Percentiles rank a stretch among this genome's conserved stretches.
Conservation (phyloP, 2,329 filamentous ascomycete species). For the Aspergillus nomiae region DNA sequence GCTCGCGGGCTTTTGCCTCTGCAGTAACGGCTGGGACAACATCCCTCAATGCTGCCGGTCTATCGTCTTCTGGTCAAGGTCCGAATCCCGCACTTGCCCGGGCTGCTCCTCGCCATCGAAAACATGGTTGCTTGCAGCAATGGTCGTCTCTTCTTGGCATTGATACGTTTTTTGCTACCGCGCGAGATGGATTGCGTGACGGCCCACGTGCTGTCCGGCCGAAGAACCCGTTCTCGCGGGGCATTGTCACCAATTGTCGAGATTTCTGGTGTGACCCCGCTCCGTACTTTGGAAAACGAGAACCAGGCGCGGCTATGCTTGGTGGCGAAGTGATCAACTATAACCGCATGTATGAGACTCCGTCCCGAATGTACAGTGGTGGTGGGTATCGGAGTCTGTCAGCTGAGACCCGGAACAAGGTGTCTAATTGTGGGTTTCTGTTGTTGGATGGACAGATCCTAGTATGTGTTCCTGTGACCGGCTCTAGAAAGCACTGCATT, state of each 20-base stretch:
- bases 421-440: slow-evolving; percentile 21
- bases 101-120: slow-evolving; percentile 47
- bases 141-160: slow-evolving; percentile 86
- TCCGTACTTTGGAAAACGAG: slow-evolving; percentile 73
- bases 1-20: slow-evolving; percentile 61
- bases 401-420: slow-evolving; percentile 37
- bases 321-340: slow-evolving; percentile 84
- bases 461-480: not conserved
- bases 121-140: slow-evolving; percentile 69
- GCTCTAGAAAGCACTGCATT: not conserved
- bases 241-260: slow-evolving; percentile 82
- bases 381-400: slow-evolving; percentile 62
- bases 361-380: slow-evolving; percentile 62
- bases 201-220: slow-evolving; percentile 51
- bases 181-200: slow-evolving; percentile 68
- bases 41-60: slow-evolving; percentile 67
- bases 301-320: slow-evolving; percentile 73
- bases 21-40: slow-evolving; percentile 71
- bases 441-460: not conserved
- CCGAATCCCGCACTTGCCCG: slow-evolving; percentile 59
- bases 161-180: slow-evolving; percentile 91
- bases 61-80: slow-evolving; percentile 67
- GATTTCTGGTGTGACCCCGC: slow-evolving; percentile 96
- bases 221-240: slow-evolving; percentile 82
- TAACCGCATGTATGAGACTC: slow-evolving; percentile 84